Evolutionary conservation across 805 yeast genomes (phyloP).

Genomic region (Maudiozyma barnettii): DNA sequence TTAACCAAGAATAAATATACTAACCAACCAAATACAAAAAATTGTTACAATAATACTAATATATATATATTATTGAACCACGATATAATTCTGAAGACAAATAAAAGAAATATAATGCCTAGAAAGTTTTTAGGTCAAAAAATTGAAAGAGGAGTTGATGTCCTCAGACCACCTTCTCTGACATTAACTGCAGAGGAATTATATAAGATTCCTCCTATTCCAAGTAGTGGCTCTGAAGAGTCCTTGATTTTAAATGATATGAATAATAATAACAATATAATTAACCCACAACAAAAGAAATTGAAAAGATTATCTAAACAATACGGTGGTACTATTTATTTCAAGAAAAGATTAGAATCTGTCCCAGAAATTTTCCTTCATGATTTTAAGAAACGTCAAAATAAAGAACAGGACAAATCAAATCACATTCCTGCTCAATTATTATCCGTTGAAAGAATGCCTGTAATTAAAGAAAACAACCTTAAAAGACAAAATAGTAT

Average conservation of each 20-base stretch:
- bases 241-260: not conserved
- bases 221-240: constrained; percentile 2
- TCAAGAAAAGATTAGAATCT: constrained; percentile 23
- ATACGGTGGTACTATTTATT: constrained; percentile 22
- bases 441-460: not conserved
- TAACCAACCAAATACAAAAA: too few relatives aligned
- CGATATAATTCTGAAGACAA: not conserved
- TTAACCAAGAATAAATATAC: not conserved
- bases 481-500: not conserved
- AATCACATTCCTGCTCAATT: not conserved
- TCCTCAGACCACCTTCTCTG: constrained; percentile 25
- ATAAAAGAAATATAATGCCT: constrained; percentile 13
- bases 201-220: constrained; percentile 15
- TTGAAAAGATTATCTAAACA: constrained; percentile 13
- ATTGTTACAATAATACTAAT: not conserved
- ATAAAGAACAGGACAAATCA: not conserved
- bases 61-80: not conserved
- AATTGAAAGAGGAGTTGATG: constrained; percentile 20
- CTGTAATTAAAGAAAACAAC: not conserved
- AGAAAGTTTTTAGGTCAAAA: constrained; percentile 25
- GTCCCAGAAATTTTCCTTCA: constrained; percentile 26
- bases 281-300: not conserved
- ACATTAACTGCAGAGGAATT: constrained; percentile 24
- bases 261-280: not conserved
- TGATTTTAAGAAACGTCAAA: constrained; percentile 11